Percentiles rank a stretch among this genome's conserved stretches.
phyloP scores from a whole-genome alignment of 805 yeast genomes.

The Candida easanensis region DNA sequence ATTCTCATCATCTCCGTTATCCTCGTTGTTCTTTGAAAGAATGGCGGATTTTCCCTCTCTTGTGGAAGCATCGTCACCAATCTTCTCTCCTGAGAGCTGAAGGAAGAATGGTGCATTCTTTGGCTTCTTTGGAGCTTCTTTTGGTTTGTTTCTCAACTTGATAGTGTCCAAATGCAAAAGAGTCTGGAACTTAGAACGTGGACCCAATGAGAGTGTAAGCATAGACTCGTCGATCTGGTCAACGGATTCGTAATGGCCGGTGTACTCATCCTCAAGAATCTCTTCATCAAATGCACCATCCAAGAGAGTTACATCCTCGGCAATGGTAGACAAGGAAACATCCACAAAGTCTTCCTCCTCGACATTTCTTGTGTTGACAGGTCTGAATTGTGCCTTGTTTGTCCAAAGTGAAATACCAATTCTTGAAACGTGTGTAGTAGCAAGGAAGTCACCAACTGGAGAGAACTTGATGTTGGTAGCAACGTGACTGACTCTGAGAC shows the following conservation, averaged over 20 bases:
- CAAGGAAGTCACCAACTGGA: conserved; percentile 84
- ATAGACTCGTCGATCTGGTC: conserved; percentile 62
- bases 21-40: conserved; percentile 11
- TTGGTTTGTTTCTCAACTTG: conserved; percentile 84
- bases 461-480: conserved; percentile 80
- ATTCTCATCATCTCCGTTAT: conserved; percentile 3
- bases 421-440: conserved; percentile 88
- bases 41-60: conserved; percentile 34
- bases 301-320: conserved; percentile 73
- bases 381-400: conserved; percentile 77
- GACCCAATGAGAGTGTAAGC: conserved; percentile 71
- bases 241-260: conserved; percentile 45
- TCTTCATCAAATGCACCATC: conserved; percentile 34
- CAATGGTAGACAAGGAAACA: conserved; percentile 61
- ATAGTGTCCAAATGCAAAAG: conserved; percentile 79
- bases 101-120: conserved; percentile 82
- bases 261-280: conserved; percentile 28
- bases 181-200: conserved; percentile 77
- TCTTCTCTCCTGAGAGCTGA: conserved; percentile 58
- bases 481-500: conserved; percentile 72
- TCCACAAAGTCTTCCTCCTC: conserved; percentile 69
- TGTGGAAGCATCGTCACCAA: conserved; percentile 62
- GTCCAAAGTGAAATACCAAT: conserved; percentile 94
- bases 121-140: conserved; percentile 82
- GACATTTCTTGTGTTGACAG: conserved; percentile 71